Base-by-base conservation (phyloP, 345 rosid genomes). In the Lepidium africanum region DNA sequence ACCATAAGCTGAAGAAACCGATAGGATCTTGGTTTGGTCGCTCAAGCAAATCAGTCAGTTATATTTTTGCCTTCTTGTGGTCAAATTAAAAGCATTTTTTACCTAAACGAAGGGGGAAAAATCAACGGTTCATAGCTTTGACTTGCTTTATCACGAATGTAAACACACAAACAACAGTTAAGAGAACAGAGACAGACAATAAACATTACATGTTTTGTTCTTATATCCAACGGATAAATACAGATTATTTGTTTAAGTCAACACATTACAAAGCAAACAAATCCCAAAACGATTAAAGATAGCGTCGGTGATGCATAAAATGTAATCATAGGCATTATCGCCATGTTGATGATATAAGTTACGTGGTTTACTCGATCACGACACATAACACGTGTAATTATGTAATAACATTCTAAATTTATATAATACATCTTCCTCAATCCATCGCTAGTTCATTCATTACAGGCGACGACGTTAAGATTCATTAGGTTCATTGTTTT, bases 351-450 rank as follows among this genome's bases (percentile, higher is more conserved):
- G 2, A 15, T 42, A 21, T 10, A 10, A 64, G 76, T 72, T 72
- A 27, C 59, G 76, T 72, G 46, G 43, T 41, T 17, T 27, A 64
- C 7, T 72, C 17, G 70, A 55, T 72, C 70, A 63, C 70, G 64
- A 55, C 57, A 72, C 40, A 32, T 6, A 59, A 71, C 63, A 59
- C 67, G 67, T 59, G 43, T 63, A 49, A 6, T 2, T 59, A 10
- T 5, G 32, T 27, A 27, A 4, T 9, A 47, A 4, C 48, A 58
- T 35, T 45, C 55, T 56, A n/a, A 55, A 48, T 27, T 27, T 27
- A 27, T 33, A 9, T 23, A 50, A 25, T 6, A 15, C 6, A 1
- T 55, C 40, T 10, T 33, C 59, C 12, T 12, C 7, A 54, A 54
- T 27, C 59, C 21, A 16, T 50, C 16, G 32, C 6, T 27, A 5